These are phyloP conservation scores for Bigelowiella natans DNA, from an alignment of 78 protist genomes.

Conservation along the genomic window DNA sequence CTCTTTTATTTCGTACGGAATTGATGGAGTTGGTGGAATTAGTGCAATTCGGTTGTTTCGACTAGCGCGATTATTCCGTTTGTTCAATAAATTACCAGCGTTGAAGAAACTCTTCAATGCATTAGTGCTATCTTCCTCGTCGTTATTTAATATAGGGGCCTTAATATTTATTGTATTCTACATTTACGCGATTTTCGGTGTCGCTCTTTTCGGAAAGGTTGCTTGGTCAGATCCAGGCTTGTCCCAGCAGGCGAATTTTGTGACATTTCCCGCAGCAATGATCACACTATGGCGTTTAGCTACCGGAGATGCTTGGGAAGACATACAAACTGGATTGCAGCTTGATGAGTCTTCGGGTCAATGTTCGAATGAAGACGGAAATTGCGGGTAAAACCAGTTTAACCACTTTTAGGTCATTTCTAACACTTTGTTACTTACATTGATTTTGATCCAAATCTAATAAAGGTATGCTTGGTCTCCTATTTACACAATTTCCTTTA, in stretches of 20 bases:
- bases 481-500: neutral
- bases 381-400: too few species aligned
- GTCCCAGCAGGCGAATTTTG: neutral
- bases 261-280: neutral
- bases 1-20: neutral
- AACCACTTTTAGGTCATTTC: too few species aligned
- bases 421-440: too few species aligned
- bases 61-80: neutral
- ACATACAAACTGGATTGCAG: too few species aligned
- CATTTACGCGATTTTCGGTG: neutral
- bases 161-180: neutral
- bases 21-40: neutral
- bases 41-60: neutral
- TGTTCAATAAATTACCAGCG: neutral
- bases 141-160: neutral
- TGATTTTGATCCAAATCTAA: too few species aligned
- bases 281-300: neutral
- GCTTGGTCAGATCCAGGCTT: neutral
- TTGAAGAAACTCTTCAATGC: neutral
- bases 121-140: neutral
- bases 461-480: neutral
- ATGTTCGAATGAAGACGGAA: too few species aligned
- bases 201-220: neutral
- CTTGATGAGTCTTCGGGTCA: too few species aligned
- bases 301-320: neutral